These are phyloP conservation scores for Poronia punctata DNA, from an alignment of 495 filamentous ascomycete genomes.

Conservation along the genomic window DNA sequence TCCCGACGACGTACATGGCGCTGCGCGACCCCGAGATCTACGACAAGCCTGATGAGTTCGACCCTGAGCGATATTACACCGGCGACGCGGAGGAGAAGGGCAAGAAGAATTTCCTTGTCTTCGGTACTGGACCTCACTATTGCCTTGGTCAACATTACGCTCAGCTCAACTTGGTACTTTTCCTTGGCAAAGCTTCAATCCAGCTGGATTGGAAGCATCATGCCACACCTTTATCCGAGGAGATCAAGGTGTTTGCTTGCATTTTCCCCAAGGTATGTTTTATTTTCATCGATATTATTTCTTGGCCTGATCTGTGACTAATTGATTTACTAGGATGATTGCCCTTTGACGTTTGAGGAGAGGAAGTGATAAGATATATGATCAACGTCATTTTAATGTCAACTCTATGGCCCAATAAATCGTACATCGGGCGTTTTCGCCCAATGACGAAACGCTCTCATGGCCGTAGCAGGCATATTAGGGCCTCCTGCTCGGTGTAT, in stretches of 20 bases:
- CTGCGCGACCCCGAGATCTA: slow-evolving; percentile 93
- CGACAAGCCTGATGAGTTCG: slow-evolving; percentile 77
- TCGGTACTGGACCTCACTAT: slow-evolving; percentile 94
- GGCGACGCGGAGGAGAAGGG: slow-evolving; percentile 82
- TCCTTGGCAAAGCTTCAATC: slow-evolving; percentile 92
- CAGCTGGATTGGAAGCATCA: slow-evolving; percentile 87
- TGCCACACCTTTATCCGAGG: slow-evolving; percentile 70
- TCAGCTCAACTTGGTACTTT: slow-evolving; percentile 77
- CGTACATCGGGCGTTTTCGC: too few species aligned
- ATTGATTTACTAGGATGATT: slow-evolving; percentile 48
- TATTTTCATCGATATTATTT: slow-evolving; percentile 8
- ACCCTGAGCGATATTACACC: slow-evolving; percentile 87
- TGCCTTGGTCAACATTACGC: slow-evolving; percentile 94
- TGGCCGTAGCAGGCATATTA: slow-evolving; percentile 1
- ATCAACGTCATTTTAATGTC: too few species aligned
- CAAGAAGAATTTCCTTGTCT: slow-evolving; percentile 94
- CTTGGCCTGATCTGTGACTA: slow-evolving; percentile 14
- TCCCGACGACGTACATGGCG: slow-evolving; percentile 83
- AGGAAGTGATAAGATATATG: slow-evolving; percentile 29
- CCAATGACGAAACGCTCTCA: background rate
- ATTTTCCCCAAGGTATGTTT: slow-evolving; percentile 88
- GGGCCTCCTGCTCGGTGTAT: background rate
- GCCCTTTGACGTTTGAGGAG: slow-evolving; percentile 56
- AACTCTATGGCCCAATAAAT: too few species aligned
- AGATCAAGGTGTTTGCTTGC: slow-evolving; percentile 97